Evolutionary conservation across 2,329 filamentous ascomycete genomes (phyloP).

Genomic region (Stromatinia cepivora): DNA sequence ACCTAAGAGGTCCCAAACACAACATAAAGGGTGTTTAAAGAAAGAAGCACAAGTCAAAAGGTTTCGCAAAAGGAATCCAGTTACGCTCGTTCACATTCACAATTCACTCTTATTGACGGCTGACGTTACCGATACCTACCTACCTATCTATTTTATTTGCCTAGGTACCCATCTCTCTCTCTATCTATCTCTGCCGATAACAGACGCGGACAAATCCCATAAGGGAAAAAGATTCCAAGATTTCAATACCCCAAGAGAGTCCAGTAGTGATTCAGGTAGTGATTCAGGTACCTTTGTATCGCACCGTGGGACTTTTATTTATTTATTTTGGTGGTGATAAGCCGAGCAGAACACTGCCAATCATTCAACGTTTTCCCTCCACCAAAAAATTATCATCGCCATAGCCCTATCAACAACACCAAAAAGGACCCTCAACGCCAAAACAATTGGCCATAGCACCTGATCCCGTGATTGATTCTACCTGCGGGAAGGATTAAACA

Average conservation of each 20-base stretch:
- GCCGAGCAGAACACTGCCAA: slow-evolving; percentile 30
- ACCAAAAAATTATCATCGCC: slow-evolving; percentile 26
- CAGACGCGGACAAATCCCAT: not conserved
- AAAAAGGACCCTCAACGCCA: slow-evolving; percentile 33
- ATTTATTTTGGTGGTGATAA: not conserved
- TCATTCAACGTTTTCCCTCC: slow-evolving; percentile 26
- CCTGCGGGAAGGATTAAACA: slow-evolving; percentile 39
- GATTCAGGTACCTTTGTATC: slow-evolving; percentile 14
- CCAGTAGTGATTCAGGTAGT: no score
- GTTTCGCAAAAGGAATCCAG: slow-evolving; percentile 10
- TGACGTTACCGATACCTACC: not conserved
- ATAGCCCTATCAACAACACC: slow-evolving; percentile 38
- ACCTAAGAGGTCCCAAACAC: not conserved
- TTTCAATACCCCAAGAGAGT: not conserved
- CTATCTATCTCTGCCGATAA: not conserved
- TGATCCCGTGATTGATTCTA: slow-evolving; percentile 37
- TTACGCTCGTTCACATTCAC: slow-evolving; percentile 4
- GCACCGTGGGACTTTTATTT: slow-evolving; percentile 3
- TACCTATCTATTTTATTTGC: not conserved
- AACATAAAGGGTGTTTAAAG: not conserved
- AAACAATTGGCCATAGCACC: slow-evolving; percentile 37
- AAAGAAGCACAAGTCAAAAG: slow-evolving; percentile 8
- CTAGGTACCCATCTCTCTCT: not conserved
- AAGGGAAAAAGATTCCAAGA: not conserved
- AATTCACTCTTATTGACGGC: not conserved